Conservation (phyloP, 2,329 filamentous ascomycete species). For the Apiospora saccharicola region DNA sequence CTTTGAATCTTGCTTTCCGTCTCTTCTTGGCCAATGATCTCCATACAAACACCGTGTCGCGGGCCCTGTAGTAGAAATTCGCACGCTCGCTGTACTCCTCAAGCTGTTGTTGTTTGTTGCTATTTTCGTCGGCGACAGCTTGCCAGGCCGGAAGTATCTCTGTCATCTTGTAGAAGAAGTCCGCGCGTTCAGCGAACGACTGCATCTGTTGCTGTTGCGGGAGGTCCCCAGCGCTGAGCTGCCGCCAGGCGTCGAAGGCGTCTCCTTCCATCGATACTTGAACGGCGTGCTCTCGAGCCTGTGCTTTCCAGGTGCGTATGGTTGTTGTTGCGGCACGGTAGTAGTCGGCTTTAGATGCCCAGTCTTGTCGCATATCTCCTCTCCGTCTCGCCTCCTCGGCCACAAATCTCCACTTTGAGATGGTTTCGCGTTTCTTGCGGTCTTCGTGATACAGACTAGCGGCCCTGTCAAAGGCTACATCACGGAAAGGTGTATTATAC, state of each 20-base stretch:
- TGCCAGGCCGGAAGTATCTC: slow-evolving; percentile 40
- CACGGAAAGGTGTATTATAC: slow-evolving; percentile 26
- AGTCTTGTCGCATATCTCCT: slow-evolving; percentile 24
- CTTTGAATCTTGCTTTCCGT: slow-evolving; percentile 41
- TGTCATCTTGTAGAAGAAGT: slow-evolving; percentile 39
- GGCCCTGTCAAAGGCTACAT: slow-evolving; percentile 22
- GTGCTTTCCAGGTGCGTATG: slow-evolving; percentile 31
- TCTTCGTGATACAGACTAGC: slow-evolving; percentile 25
- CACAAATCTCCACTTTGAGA: slow-evolving; percentile 28
- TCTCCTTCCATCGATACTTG: slow-evolving; percentile 27
- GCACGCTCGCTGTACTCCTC: slow-evolving; percentile 37
- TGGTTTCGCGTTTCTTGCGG: slow-evolving; percentile 2
- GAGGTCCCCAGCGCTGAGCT: slow-evolving; percentile 30
- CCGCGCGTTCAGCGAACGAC: slow-evolving; percentile 38
- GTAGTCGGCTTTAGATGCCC: slow-evolving; percentile 25
- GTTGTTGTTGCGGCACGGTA: slow-evolving; percentile 27
- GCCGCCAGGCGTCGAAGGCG: slow-evolving; percentile 26
- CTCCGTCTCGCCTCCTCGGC: slow-evolving; percentile 1
- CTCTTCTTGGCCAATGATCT: slow-evolving; percentile 36
- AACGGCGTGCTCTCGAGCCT: slow-evolving; percentile 25
- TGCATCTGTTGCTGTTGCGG: slow-evolving; percentile 34
- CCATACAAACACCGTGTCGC: slow-evolving; percentile 37
- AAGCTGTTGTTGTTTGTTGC: slow-evolving; percentile 35
- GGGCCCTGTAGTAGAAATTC: slow-evolving; percentile 41
- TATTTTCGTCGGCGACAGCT: slow-evolving; percentile 31